These are phyloP conservation scores for Viola pubescens DNA, from an alignment of 441 rosid species.

Conservation along the genomic window DNA sequence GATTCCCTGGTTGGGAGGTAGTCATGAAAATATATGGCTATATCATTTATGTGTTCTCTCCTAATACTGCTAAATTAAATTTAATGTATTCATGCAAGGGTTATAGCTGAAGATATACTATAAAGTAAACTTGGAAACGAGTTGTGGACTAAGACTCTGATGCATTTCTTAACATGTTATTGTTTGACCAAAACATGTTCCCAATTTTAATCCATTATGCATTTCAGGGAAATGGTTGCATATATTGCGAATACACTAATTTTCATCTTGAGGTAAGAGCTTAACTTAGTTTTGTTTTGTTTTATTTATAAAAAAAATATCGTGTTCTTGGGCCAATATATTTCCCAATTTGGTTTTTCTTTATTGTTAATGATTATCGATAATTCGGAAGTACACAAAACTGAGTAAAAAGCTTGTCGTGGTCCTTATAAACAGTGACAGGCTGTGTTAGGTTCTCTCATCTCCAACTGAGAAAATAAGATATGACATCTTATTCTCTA, in stretches of 20 bases:
- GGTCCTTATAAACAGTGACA: no score
- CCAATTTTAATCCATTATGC: slow-evolving; percentile 5
- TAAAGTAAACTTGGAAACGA: neutral
- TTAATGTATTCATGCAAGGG: neutral
- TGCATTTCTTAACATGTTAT: neutral
- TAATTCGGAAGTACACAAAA: neutral
- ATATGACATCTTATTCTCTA: no score
- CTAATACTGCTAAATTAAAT: neutral
- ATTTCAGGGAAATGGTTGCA: slow-evolving; percentile 88
- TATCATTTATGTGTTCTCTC: neutral
- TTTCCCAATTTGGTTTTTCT: no score
- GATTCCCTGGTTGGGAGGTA: no score
- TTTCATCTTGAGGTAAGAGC: slow-evolving; percentile 74
- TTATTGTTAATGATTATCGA: neutral
- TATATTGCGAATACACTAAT: slow-evolving; percentile 89
- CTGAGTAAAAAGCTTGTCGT: neutral
- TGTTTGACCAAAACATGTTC: slow-evolving; percentile 1
- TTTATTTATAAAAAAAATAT: neutral
- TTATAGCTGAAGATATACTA: neutral
- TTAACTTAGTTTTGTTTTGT: neutral
- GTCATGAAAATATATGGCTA: no score
- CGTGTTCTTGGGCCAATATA: no score
- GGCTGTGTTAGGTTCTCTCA: no score
- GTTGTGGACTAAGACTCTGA: neutral
- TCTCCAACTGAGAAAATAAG: no score